Base-by-base conservation (phyloP, 2,329 filamentous ascomycete species). In the Curvularia sp. region DNA sequence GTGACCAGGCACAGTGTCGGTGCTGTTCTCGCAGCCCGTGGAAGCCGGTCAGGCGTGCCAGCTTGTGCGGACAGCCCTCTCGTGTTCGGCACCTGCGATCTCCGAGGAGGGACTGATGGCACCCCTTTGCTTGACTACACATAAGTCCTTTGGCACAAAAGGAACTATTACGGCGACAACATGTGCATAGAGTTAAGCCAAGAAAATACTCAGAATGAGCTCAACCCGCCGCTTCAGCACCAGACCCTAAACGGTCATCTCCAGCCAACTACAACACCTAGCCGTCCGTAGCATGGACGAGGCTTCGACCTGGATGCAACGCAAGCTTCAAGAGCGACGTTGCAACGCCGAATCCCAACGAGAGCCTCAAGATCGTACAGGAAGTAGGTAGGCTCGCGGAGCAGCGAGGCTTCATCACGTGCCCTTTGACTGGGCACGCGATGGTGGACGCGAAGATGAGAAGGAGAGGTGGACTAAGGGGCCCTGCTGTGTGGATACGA, bases 401-500 rank as follows among this genome's bases (percentile, higher is more conserved):
- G 36, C 28, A 60, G 28, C 60, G 57, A n/a, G 69, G 72, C 0
- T 67, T 70, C 43, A 49, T 63, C 10, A 64, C 54, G 6, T 71
- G 69, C 50, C 69, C 69, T 9, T 59, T 71, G 53, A 61, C 47
- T 3, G 66, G 60, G 13, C 48, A 18, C 15, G 34, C 5, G 1
- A 32, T 55, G 42, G 15, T 50, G 25, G 19, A 55, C 13, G 27
- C 41, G 12, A 54, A 52, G 25, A 32, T 18, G 39, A 27, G 58
- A 15, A 50, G 52, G 12, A 48, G 54, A 49, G 19, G 34, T 5
- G 45, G 49, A 13, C 55, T 45, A 2, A 57, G 53, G 39, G 59
- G 57, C 18, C 71, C 67, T 36, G 69, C 68, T 30, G 50, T 49
- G 52, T 73, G 70, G 72, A 67, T 71, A 12, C 60, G 43, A 47